Conservation (phyloP, 2,329 filamentous ascomycete species). For the Sodiomyces alkalinus region DNA sequence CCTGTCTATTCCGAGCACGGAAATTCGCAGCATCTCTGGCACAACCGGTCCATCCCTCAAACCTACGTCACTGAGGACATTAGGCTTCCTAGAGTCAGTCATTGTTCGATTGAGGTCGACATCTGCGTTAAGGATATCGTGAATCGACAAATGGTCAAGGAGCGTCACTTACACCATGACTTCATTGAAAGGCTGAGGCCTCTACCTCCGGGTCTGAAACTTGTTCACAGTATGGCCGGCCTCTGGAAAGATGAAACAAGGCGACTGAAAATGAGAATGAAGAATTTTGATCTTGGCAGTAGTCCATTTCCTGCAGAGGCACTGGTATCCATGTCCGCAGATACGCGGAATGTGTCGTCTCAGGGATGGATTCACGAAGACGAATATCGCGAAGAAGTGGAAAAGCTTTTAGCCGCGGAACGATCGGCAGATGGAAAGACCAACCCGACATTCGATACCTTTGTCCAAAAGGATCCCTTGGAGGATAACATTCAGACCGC, state of each 20-base stretch:
- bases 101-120: constrained; percentile 83
- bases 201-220: constrained; percentile 52
- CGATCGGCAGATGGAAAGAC: constrained; percentile 27
- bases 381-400: constrained; percentile 56
- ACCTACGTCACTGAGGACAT: constrained; percentile 45
- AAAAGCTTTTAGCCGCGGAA: constrained; percentile 50
- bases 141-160: constrained; percentile 62
- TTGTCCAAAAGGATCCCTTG: constrained; percentile 37
- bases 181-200: constrained; percentile 62
- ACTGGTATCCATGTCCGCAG: constrained; percentile 78
- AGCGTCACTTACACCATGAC: constrained; percentile 72
- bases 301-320: constrained; percentile 71
- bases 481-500: constrained; percentile 55
- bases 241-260: constrained; percentile 84
- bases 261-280: constrained; percentile 59
- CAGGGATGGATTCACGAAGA: constrained; percentile 89
- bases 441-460: constrained; percentile 46
- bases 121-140: constrained; percentile 76
- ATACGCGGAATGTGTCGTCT: constrained; percentile 54
- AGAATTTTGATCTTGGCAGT: constrained; percentile 44
- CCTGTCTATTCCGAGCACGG: constrained; percentile 49
- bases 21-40: constrained; percentile 59
- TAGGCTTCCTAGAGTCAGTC: constrained; percentile 60
- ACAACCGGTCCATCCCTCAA: constrained; percentile 53
- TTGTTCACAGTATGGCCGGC: constrained; percentile 87